These are phyloP conservation scores for Dissophora globulifera DNA, from an alignment of 192 early-diverging fungal species.

Conservation along the genomic window DNA sequence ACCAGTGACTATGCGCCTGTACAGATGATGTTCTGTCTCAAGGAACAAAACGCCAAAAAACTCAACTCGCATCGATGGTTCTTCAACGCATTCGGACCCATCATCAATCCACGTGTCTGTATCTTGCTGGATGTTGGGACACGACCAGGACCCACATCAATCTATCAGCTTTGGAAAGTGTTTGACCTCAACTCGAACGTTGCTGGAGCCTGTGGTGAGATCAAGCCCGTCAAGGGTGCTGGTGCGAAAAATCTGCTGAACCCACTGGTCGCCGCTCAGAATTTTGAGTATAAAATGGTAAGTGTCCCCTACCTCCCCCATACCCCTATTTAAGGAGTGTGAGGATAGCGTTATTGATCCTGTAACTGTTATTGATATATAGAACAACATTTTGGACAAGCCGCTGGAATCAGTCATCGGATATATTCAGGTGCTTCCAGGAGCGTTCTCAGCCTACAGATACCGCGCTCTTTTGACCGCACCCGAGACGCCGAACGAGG, in stretches of 20 bases:
- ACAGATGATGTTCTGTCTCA: conserved; percentile 81
- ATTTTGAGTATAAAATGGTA: conserved; percentile 84
- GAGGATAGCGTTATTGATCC: too few species aligned
- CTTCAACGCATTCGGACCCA: conserved; percentile 77
- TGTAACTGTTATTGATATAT: too few species aligned
- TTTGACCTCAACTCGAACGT: conserved; percentile 75
- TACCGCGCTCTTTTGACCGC: conserved; percentile 72
- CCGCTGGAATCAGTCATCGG: conserved; percentile 80
- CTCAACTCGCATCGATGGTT: conserved; percentile 83
- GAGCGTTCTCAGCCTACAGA: conserved; percentile 83
- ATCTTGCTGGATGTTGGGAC: conserved; percentile 82
- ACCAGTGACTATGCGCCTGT: conserved; percentile 65
- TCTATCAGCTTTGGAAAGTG: conserved; percentile 68
- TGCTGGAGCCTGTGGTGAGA: conserved; percentile 86
- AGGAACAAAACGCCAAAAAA: conserved; percentile 85
- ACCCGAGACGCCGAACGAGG: conserved; percentile 58
- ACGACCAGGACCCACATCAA: conserved; percentile 64
- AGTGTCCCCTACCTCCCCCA: too few species aligned
- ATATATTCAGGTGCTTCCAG: conserved; percentile 84
- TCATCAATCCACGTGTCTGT: conserved; percentile 73
- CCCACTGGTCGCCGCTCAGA: conserved; percentile 80
- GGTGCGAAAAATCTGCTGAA: conserved; percentile 69
- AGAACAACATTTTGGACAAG: conserved; percentile 80
- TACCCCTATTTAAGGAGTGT: too few species aligned
- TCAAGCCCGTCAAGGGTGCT: conserved; percentile 65